A percentile compares a stretch with the other conserved stretches of the same genome.
These are phyloP conservation scores for Hanseniaspora valbyensis DNA, from an alignment of 805 yeast species.

Conservation along the genomic window DNA sequence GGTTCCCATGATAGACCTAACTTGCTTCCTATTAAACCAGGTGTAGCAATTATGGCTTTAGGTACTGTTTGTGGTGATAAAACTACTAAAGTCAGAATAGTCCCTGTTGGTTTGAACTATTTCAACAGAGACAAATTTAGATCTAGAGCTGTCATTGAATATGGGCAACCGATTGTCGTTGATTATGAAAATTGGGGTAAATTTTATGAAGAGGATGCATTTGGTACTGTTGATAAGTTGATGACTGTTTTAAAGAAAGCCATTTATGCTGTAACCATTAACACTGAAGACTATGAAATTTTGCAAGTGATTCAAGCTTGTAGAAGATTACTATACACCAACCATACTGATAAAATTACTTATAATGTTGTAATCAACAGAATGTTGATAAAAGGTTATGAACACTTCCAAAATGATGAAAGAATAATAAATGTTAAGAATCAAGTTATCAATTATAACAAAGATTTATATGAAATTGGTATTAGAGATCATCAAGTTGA, in stretches of 20 bases:
- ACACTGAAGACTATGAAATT: constrained; percentile 81
- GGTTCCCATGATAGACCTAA: constrained; percentile 95
- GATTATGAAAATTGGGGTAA: constrained; percentile 47
- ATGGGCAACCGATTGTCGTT: constrained; percentile 77
- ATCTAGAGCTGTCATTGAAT: constrained; percentile 89
- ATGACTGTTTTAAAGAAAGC: constrained; percentile 63
- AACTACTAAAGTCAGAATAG: constrained; percentile 66
- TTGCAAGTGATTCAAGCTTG: constrained; percentile 85
- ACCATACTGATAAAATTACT: constrained; percentile 62
- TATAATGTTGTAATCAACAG: constrained; percentile 85
- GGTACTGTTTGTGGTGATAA: constrained; percentile 79
- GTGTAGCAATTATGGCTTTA: constrained; percentile 95
- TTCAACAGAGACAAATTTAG: constrained; percentile 93
- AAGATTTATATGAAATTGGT: constrained; percentile 49
- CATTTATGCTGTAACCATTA: constrained; percentile 73
- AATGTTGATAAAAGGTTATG: constrained; percentile 71
- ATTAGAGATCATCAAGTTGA: constrained; percentile 51
- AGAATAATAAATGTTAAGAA: constrained; percentile 48
- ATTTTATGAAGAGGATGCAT: constrained; percentile 53
- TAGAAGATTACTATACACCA: constrained; percentile 43
- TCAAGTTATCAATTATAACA: constrained; percentile 61
- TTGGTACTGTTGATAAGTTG: constrained; percentile 62
- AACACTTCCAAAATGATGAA: constrained; percentile 55
- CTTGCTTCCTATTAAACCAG: constrained; percentile 84
- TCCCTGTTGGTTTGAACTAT: constrained; percentile 96